A percentile compares a stretch with the other conserved stretches of the same genome.
Evolutionary conservation across 345 rosid species (phyloP).

Genomic region (Camelina laxa): DNA sequence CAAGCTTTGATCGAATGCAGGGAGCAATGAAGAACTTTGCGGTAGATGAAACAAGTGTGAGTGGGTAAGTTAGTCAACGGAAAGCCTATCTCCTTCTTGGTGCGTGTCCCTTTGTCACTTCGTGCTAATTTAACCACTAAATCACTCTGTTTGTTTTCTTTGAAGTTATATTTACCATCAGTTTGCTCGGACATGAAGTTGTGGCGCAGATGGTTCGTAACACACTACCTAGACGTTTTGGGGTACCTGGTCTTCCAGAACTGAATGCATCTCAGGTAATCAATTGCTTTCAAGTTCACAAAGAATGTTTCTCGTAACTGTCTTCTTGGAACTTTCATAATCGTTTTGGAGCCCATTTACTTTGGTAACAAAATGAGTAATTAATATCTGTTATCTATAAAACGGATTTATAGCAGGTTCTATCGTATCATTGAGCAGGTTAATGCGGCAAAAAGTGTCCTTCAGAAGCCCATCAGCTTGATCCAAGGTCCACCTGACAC

Average conservation of each 20-base stretch:
- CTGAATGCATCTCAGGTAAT: conserved; percentile 98
- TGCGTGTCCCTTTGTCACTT: conserved; percentile 16
- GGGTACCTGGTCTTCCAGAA: conserved; percentile 99
- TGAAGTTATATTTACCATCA: conserved; percentile 95
- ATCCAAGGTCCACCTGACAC: conserved; percentile 99
- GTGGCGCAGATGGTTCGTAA: conserved; percentile 96
- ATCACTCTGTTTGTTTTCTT: conserved; percentile 1
- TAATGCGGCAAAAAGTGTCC: conserved; percentile 97
- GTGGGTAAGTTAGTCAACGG: conserved; percentile 72
- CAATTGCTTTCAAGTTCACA: conserved; percentile 4
- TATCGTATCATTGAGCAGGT: conserved; percentile 55
- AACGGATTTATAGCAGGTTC: conserved; percentile 11
- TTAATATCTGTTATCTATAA: conserved; percentile 2
- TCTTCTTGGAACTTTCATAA: conserved; percentile 6
- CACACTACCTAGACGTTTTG: conserved; percentile 91
- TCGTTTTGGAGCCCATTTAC: conserved; percentile 19
- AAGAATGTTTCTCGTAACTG: conserved; percentile 3
- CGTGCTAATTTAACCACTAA: conserved; percentile 2
- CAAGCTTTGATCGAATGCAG: conserved; percentile 99
- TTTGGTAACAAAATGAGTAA: conserved; percentile 8
- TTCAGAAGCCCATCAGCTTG: conserved; percentile 96
- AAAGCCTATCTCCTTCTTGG: conserved; percentile 26
- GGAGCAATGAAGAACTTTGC: conserved; percentile 99
- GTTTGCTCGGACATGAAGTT: conserved; percentile 96
- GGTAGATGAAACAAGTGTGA: conserved; percentile 99